Base-by-base conservation (phyloP, 768 basidiomycete genomes). In the Rickenella mellea region DNA sequence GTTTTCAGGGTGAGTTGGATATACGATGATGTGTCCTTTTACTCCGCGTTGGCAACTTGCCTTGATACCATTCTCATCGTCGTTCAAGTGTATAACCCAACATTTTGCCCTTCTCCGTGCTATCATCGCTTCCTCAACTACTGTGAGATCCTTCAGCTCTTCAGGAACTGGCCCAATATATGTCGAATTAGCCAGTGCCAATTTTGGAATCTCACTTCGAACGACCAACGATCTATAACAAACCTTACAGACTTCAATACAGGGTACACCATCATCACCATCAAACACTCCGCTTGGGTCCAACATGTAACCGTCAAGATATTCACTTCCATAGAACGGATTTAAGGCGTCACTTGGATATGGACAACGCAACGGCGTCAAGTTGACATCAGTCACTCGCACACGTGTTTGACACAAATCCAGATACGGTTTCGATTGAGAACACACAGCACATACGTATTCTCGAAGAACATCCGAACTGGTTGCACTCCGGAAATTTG, bases 41-140 rank as follows among this genome's bases (percentile, higher is more conserved):
- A 39, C 5, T 5, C 32, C 32, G 6, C 32, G 32, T n/a, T 35
- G 32, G 8, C 15, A 35, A 5, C 15, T n/a, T n/a, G 14, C 32
- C 8, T 35, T n/a, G 22, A 5, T n/a, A 6, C 14, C 6, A 8
- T 8, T 21, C 6, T n/a, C 32, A 6, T 5, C 32, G 14, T 6
- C 32, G 32, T 35, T 35, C 6, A 35, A n/a, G 22, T 35, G 32
- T 8, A 35, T 35, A 17, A 35, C 22, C 32, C 32, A 35, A 21
- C 32, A 35, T 35, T 35, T 67, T 0, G 66, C 56, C 1, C 59
- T 51, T 45, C 62, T 67, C 6, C 49, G 46, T 0, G 63, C 53
- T 29, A 70, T 66, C 58, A 69, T 66, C 0, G 60, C 51, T 49
- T 68, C 65, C 41, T 70, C 65, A 8, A 70, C 54, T 14, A 57